Base-by-base conservation (phyloP, 805 yeast genomes). In the Metschnikowia rubicola region DNA sequence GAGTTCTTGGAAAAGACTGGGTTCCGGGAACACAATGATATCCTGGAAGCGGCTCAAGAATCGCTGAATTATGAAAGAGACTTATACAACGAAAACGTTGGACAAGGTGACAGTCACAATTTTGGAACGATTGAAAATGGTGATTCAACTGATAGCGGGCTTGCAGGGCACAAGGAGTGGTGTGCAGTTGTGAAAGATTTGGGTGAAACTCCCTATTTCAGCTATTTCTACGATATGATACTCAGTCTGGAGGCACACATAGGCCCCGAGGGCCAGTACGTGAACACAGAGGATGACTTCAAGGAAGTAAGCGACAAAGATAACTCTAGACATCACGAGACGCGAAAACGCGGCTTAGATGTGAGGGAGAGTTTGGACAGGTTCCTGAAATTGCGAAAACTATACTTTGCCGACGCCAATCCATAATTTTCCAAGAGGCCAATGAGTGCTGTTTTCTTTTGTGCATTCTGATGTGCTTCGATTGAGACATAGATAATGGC, bases 81-180 rank as follows among this genome's bases (percentile, higher is more conserved):
- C 7, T 7, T 21, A 21, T 4, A 4, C 26, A 21, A 21, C 26
- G 26, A 21, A 7, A 21, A 21, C 26, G 26, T 21, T 21, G 26
- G 7, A 8, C 26, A 21, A 21, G 26, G 26, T 7, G 5, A 21
- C 7, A 1, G 8, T 21, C 26, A 21, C 26, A 21, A 21, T 21
- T 7, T 21, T 21, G 26, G 26, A 31, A 5, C 33, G 11, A 31
- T 8, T 31, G 33, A 6, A n/a, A 31, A 41, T 13, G 13, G 37
- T 15, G 36, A 30, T 28, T 29, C 39, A 1, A 40, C 33, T 15
- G 42, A 46, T 4, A 33, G 21, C 29, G 41, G 31, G 4, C 33
- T 35, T 28, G 41, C 48, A 3, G 31, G 68, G 37, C 76, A 72
- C 52, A 68, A 69, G 43, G 46, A 44, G 1, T 72, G 75, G 75